phyloP scores from a whole-genome alignment of 225 moss, liverwort and hornwort genomes.

The Pleurozium schreberi region DNA sequence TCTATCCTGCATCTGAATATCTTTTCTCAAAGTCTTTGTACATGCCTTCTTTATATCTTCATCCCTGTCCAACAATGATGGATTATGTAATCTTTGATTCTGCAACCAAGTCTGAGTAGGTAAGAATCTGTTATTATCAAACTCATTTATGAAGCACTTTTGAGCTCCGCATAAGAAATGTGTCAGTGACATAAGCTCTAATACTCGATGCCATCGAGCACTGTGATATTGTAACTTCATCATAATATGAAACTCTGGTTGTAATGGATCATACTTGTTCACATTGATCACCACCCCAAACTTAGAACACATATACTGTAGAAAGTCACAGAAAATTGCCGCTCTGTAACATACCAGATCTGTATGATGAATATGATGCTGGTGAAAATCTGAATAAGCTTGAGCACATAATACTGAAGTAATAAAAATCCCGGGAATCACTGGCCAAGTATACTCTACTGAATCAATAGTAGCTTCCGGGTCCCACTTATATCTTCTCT shows the following conservation, averaged over 20 bases:
- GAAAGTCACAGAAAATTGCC: too few relatives aligned
- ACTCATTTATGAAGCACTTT: neutral
- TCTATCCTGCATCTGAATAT: neutral
- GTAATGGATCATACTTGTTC: neutral
- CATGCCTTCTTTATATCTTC: neutral
- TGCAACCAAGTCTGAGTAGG: neutral
- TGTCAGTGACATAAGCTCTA: neutral
- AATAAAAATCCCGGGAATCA: neutral
- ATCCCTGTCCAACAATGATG: neutral
- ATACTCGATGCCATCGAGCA: neutral
- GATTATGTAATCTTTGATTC: neutral
- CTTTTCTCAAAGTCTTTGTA: neutral
- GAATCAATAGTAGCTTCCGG: neutral
- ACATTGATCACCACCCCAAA: neutral
- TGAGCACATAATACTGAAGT: too few relatives aligned
- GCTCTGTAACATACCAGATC: too few relatives aligned
- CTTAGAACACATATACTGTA: too few relatives aligned
- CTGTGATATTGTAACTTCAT: neutral
- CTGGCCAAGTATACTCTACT: neutral
- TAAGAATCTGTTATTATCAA: fast-evolving
- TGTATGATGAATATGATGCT: too few relatives aligned
- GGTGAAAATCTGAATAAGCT: too few relatives aligned
- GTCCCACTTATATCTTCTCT: neutral
- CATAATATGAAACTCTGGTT: neutral
- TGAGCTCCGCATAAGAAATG: neutral